phyloP scores from a whole-genome alignment of 306 rosid genomes.

The Sesbania bispinosa region DNA sequence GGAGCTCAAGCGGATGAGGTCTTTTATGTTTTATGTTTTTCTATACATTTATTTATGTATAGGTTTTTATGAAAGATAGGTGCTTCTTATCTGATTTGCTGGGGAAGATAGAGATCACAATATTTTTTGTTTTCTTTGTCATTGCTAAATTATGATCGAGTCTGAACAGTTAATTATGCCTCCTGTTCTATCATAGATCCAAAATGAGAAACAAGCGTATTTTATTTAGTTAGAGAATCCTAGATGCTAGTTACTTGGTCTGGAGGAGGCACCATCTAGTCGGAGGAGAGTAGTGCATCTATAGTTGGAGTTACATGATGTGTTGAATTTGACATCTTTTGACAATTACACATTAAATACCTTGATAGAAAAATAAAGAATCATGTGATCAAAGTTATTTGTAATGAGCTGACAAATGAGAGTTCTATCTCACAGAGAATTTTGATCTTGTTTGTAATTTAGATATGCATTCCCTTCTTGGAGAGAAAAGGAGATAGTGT shows the following conservation, averaged over 20 bases:
- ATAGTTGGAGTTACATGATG: conserved; percentile 2
- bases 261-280: too few relatives aligned
- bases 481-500: conserved; percentile 96
- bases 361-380: neutral
- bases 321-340: conserved; percentile 13
- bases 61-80: neutral
- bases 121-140: neutral
- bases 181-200: neutral
- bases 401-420: neutral
- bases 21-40: conserved; percentile 10
- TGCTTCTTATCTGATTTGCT: conserved; percentile 13
- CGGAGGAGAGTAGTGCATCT: too few relatives aligned
- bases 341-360: neutral
- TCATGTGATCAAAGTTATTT: neutral
- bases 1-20: conserved; percentile 94
- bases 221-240: neutral
- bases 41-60: neutral
- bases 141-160: neutral
- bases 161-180: conserved; percentile 1
- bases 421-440: conserved; percentile 14
- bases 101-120: neutral
- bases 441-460: conserved; percentile 19
- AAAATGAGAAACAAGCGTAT: neutral
- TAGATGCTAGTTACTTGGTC: neutral
- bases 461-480: conserved; percentile 96